Evolutionary conservation across 2,329 filamentous ascomycete species (phyloP).

Genomic region (Exophiala calicioides): DNA sequence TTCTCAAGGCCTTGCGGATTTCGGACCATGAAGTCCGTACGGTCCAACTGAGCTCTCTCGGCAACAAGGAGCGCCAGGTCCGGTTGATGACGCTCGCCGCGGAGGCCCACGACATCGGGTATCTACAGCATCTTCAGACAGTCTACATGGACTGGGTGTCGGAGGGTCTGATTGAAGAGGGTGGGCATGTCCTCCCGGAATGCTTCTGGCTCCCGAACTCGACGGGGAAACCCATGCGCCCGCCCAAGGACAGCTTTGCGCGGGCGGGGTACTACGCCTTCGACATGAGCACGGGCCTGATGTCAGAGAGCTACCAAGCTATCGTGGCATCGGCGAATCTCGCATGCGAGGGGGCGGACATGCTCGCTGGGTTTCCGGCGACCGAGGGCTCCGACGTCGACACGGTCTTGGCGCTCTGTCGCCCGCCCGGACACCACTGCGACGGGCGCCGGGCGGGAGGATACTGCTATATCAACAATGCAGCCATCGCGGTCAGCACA

Average conservation of each 20-base stretch:
- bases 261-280: constrained; percentile 32
- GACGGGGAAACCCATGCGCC: constrained; percentile 19
- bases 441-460: constrained; percentile 29
- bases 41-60: constrained; percentile 8
- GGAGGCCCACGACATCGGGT: constrained; percentile 23
- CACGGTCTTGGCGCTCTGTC: constrained; percentile 29
- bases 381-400: constrained; percentile 13
- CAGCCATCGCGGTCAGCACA: constrained; percentile 24
- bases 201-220: constrained; percentile 27
- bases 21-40: constrained; percentile 22
- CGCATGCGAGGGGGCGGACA: constrained; percentile 25
- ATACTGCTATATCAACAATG: constrained; percentile 34
- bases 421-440: constrained; percentile 33
- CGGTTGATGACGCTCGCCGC: constrained; percentile 20
- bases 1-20: constrained; percentile 23
- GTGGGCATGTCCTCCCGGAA: constrained; percentile 29
- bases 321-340: constrained; percentile 31
- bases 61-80: constrained; percentile 7
- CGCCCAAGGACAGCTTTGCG: constrained; percentile 29
- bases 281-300: constrained; percentile 32
- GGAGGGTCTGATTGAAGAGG: constrained; percentile 23
- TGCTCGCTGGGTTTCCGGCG: constrained; percentile 15
- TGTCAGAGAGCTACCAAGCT: constrained; percentile 25
- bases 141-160: constrained; percentile 26
- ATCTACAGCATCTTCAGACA: constrained; percentile 27